A percentile compares a stretch with the other conserved stretches of the same genome.
Conservation (phyloP, 192 early-diverging fungal species). For the Backusella psychrophila region DNA sequence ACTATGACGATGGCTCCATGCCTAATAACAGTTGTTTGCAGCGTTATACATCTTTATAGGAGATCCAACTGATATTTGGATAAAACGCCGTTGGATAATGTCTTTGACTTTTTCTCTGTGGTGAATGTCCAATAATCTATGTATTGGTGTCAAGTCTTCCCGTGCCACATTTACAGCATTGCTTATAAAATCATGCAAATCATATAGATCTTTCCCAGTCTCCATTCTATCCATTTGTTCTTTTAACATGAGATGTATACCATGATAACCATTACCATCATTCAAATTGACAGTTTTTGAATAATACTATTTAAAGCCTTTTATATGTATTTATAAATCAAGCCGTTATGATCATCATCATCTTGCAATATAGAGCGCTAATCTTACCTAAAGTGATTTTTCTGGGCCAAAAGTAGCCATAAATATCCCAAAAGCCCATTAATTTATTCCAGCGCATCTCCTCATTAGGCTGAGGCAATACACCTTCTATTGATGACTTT, state of each 20-base stretch:
- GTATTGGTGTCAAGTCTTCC: not conserved
- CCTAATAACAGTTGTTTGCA: too few relatives aligned
- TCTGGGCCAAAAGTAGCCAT: slow-evolving; percentile 18
- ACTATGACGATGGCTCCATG: too few relatives aligned
- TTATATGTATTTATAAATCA: too few relatives aligned
- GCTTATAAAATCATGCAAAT: not conserved
- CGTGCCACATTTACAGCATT: not conserved
- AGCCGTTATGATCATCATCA: too few relatives aligned
- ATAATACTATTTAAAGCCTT: not conserved
- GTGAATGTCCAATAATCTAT: not conserved
- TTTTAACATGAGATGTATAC: not conserved
- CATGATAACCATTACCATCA: not conserved
- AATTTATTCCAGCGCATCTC: not conserved
- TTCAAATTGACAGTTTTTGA: not conserved
- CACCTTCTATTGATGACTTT: not conserved
- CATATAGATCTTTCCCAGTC: not conserved
- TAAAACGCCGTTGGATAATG: not conserved
- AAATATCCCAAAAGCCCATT: not conserved
- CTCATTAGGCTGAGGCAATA: not conserved
- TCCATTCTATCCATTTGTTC: not conserved
- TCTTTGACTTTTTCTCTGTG: not conserved
- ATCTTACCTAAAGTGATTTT: slow-evolving; percentile 9
- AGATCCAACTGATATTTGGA: not conserved
- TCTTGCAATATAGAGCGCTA: too few relatives aligned
- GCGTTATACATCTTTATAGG: too few relatives aligned